Conservation (phyloP, 805 yeast species). For the Saccharomycopsis selenospora region DNA sequence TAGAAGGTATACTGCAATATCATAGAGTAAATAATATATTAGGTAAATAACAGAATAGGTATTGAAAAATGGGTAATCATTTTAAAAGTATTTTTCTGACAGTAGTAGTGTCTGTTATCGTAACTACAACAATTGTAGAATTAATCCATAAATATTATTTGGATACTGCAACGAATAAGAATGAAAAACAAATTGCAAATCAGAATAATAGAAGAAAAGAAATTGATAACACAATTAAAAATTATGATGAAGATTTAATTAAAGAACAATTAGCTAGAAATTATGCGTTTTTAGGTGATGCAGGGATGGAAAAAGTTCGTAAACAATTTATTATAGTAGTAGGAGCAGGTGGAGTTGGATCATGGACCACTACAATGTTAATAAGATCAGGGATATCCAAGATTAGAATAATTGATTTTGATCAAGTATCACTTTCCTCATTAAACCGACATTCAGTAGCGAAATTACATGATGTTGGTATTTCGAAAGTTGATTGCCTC, state of each 20-base stretch:
- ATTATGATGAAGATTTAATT: constrained; percentile 61
- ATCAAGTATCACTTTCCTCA: constrained; percentile 89
- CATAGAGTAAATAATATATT: no score
- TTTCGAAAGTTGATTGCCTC: constrained; percentile 78
- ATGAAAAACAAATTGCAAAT: no score
- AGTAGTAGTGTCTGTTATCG: not conserved
- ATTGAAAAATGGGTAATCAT: no score
- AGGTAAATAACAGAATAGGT: no score
- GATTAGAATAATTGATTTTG: constrained; percentile 82
- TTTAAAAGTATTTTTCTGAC: no score
- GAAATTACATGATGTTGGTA: constrained; percentile 84
- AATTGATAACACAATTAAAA: not conserved
- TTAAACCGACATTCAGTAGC: constrained; percentile 95
- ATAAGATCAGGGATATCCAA: constrained; percentile 84
- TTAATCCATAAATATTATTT: not conserved
- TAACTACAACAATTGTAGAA: not conserved
- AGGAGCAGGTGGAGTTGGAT: constrained; percentile 99
- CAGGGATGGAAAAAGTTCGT: constrained; percentile 71
- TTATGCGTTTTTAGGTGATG: constrained; percentile 83
- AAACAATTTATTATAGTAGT: constrained; percentile 67
- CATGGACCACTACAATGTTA: constrained; percentile 89
- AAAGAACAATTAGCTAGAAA: constrained; percentile 91
- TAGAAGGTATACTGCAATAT: no score
- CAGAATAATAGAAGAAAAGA: not conserved
- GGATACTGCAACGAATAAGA: no score